Evolutionary conservation across 1,284 basidiomycete species (phyloP).

Genomic region (Tilletiopsis washingtonensis): DNA sequence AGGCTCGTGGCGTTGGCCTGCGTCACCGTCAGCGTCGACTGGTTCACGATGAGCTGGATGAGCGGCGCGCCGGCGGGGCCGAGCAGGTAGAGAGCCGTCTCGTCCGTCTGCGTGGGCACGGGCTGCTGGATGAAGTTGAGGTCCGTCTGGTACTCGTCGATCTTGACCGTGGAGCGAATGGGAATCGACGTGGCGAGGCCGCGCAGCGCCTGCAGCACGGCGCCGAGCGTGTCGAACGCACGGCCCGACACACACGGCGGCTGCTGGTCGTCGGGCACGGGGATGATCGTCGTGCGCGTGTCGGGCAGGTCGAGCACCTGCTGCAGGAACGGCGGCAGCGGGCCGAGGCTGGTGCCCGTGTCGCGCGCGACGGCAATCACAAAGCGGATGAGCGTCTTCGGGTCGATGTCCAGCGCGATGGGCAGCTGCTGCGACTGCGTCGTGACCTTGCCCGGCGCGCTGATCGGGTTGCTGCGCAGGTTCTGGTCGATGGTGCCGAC

Average conservation of each 20-base stretch:
- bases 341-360: slow-evolving; percentile 60
- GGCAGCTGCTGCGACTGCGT: slow-evolving; percentile 59
- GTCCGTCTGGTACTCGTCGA: slow-evolving; percentile 52
- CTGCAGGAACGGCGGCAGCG: slow-evolving; percentile 58
- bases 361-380: slow-evolving; percentile 55
- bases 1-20: slow-evolving; percentile 60
- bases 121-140: slow-evolving; percentile 60
- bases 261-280: slow-evolving; percentile 44
- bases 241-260: slow-evolving; percentile 57
- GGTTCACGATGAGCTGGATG: slow-evolving; percentile 62
- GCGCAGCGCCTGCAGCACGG: slow-evolving; percentile 60
- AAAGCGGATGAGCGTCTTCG: slow-evolving; percentile 58
- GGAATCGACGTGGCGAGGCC: slow-evolving; percentile 57
- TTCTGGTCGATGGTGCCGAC: slow-evolving; percentile 53
- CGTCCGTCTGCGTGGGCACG: slow-evolving; percentile 61
- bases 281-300: slow-evolving; percentile 57
- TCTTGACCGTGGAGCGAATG: slow-evolving; percentile 27
- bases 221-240: slow-evolving; percentile 49
- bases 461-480: slow-evolving; percentile 55
- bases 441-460: slow-evolving; percentile 58
- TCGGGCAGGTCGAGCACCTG: slow-evolving; percentile 57
- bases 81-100: slow-evolving; percentile 61
- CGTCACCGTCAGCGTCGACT: slow-evolving; percentile 56
- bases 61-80: slow-evolving; percentile 57
- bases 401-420: slow-evolving; percentile 62